phyloP scores from a whole-genome alignment of 2,329 filamentous ascomycete genomes.

The Pseudogymnoascus sp. region DNA sequence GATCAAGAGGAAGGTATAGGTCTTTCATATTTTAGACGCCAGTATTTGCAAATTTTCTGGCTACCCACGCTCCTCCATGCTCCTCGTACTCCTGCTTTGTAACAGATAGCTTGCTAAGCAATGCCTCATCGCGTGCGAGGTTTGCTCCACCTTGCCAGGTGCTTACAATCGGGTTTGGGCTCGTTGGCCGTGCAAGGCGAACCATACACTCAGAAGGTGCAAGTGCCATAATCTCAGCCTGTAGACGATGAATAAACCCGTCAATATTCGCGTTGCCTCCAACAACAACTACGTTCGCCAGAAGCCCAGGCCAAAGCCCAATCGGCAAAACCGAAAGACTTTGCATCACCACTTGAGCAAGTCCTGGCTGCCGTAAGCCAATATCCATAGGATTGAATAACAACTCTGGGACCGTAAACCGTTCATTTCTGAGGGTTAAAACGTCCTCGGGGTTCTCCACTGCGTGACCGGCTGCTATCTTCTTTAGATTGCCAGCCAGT shows the following conservation, averaged over 20 bases:
- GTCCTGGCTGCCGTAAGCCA: slow-evolving; percentile 73
- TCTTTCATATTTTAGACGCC: slow-evolving; percentile 5
- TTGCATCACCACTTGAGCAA: slow-evolving; percentile 77
- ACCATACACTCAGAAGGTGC: slow-evolving; percentile 73
- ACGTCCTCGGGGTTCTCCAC: slow-evolving; percentile 62
- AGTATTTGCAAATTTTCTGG: slow-evolving; percentile 55
- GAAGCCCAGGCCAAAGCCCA: slow-evolving; percentile 73
- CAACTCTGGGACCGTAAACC: slow-evolving; percentile 83
- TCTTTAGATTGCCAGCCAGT: slow-evolving; percentile 45
- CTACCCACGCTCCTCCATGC: slow-evolving; percentile 67
- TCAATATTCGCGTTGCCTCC: slow-evolving; percentile 76
- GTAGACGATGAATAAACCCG: slow-evolving; percentile 74
- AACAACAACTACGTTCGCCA: slow-evolving; percentile 83
- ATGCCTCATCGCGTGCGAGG: slow-evolving; percentile 61
- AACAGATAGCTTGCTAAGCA: slow-evolving; percentile 61
- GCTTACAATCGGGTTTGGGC: slow-evolving; percentile 55
- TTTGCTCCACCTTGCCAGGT: slow-evolving; percentile 82
- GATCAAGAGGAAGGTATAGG: slow-evolving; percentile 59
- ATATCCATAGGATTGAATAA: slow-evolving; percentile 82
- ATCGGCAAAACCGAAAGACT: slow-evolving; percentile 67
- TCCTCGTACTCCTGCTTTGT: slow-evolving; percentile 89
- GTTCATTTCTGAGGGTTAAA: slow-evolving; percentile 81
- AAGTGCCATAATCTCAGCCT: slow-evolving; percentile 63
- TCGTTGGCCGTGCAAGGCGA: slow-evolving; percentile 55
- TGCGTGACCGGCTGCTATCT: slow-evolving; percentile 36